Conservation (phyloP, 495 filamentous ascomycete species). For the Echria macrotheca region DNA sequence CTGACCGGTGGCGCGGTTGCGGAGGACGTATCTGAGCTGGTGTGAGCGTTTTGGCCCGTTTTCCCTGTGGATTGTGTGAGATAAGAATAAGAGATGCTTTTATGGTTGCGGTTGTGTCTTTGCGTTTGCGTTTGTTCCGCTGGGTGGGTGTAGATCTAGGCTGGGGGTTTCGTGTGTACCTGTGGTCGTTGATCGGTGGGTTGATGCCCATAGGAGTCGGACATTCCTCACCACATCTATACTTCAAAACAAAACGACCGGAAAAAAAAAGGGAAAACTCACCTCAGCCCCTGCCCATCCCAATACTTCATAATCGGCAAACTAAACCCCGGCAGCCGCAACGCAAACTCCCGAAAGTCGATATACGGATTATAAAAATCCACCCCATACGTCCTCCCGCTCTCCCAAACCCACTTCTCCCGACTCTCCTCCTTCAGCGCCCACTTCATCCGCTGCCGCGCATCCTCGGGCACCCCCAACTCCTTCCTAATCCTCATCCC, state of each 20-base stretch:
- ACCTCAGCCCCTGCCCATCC: conserved; percentile 61
- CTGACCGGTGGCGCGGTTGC: conserved; percentile 61
- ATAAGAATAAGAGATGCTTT: too few relatives aligned
- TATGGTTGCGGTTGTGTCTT: too few relatives aligned
- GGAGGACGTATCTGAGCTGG: conserved; percentile 79
- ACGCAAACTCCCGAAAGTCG: conserved; percentile 72
- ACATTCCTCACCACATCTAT: neutral
- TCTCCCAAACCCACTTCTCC: conserved; percentile 44
- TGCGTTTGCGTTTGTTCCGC: too few relatives aligned
- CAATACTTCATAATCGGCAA: conserved; percentile 75
- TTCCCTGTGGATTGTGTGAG: neutral
- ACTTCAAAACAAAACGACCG: conserved; percentile 10
- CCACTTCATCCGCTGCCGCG: conserved; percentile 55
- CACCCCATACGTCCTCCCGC: conserved; percentile 54
- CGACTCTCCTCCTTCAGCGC: conserved; percentile 52
- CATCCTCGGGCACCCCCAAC: conserved; percentile 47
- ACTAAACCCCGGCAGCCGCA: conserved; percentile 72
- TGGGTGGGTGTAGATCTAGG: too few relatives aligned
- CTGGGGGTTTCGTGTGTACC: too few relatives aligned
- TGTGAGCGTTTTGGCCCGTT: conserved; percentile 50
- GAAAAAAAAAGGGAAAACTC: conserved; percentile 19
- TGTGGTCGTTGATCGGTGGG: too few relatives aligned
- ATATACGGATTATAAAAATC: conserved; percentile 95
- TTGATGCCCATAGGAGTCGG: neutral
- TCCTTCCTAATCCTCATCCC: conserved; percentile 46